Base-by-base conservation (phyloP, 2,329 filamentous ascomycete genomes). In the Domatiomyces globalis region DNA sequence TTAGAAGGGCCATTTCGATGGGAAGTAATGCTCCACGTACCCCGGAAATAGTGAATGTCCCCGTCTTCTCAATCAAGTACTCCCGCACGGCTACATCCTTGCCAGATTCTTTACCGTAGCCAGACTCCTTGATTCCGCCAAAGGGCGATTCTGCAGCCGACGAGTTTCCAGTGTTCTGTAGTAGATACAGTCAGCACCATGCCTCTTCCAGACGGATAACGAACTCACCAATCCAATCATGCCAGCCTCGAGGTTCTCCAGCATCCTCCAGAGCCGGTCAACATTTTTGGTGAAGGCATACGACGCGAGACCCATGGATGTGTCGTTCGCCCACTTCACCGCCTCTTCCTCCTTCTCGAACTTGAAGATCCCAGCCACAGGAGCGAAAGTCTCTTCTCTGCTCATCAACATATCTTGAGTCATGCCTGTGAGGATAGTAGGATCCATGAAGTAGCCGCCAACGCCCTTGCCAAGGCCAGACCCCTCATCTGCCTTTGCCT, bases 241-340 rank as follows among this genome's bases (percentile, higher is more conserved):
- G 2, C 80, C 81, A 4, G 81, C 80, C 62, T 84, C 80, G 33
- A 85, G 63, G 56, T 78, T 81, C 69, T 85, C 81, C 51, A 84
- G 68, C 62, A 84, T 66, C 53, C 81, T 71, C 77, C 80, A 83
- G 49, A 78, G 71, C 0, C 80, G 77, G 61, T 83, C 79, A 4
- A 84, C 68, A 59, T 83, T 78, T 67, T 81, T 82, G 0, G 81
- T 84, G 65, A 84, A 84, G 54, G 78, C 78, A 60, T 84, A 84
- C 42, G 77, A 80, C 6, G 81, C 81, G 42, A 61, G 48, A 10
- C 58, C 58, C 58, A 61, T 61, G 25, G 45, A 51, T 3, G 58
- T 61, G 17, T 61, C 51, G 43, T 61, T 61, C 12, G 59, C 59
- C 56, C 51, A 54, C 51, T 71, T 65, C 2, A 84, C 75, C 4